Conservation (phyloP, 179 eudicot genomes). For the Camellia oleifera region DNA sequence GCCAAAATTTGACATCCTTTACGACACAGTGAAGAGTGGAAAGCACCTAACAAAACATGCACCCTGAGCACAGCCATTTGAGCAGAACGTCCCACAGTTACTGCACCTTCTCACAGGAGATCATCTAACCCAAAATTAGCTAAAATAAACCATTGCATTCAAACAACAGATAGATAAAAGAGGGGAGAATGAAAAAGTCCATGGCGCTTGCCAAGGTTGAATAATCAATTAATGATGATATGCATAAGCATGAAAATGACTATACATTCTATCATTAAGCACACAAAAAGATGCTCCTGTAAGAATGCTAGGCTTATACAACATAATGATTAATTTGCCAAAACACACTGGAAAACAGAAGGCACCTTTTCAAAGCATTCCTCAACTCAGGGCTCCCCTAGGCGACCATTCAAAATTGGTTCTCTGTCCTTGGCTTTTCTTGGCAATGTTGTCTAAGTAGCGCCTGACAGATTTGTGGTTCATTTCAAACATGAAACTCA, state of each 20-base stretch:
- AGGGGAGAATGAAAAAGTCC: not conserved
- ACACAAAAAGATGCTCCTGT: not conserved
- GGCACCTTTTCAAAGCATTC: constrained; percentile 10
- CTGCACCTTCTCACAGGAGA: constrained; percentile 1
- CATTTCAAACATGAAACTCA: constrained; percentile 43
- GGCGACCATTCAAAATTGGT: constrained; percentile 23
- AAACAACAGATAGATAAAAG: not conserved
- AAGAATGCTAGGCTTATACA: not conserved
- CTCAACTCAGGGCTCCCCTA: constrained; percentile 15
- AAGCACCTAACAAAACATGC: not conserved
- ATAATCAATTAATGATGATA: not conserved
- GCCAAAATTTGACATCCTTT: not conserved
- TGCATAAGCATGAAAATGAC: not conserved
- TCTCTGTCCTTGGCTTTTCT: constrained; percentile 19
- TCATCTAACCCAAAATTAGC: not conserved
- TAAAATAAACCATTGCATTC: not conserved
- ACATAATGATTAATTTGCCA: not conserved
- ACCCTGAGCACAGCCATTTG: not conserved
- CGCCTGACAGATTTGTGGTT: constrained; percentile 25
- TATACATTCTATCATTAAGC: not conserved
- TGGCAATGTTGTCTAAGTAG: constrained; percentile 16
- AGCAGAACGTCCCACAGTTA: not conserved
- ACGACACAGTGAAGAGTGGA: not conserved
- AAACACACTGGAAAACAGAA: not conserved
- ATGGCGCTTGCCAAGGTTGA: not conserved